A percentile compares a stretch with the other conserved stretches of the same genome.
These are phyloP conservation scores for Wickerhamiella lipophila DNA, from an alignment of 805 yeast species.

Conservation along the genomic window DNA sequence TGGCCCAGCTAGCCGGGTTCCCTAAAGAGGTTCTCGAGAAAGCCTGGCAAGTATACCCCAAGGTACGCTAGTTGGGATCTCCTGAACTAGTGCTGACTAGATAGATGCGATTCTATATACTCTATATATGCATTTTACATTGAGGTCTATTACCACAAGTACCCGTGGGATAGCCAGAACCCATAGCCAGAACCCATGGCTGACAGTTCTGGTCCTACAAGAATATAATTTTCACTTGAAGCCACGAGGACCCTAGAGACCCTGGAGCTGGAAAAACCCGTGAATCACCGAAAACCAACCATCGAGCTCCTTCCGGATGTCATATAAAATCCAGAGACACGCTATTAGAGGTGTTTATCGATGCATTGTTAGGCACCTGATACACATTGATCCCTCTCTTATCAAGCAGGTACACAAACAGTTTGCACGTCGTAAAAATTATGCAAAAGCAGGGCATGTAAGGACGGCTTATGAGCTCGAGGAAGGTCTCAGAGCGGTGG, in stretches of 20 bases:
- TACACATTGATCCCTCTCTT: constrained; percentile 3
- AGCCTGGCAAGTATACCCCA: not conserved
- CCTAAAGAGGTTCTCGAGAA: constrained; percentile 43
- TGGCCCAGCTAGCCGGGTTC: constrained; percentile 70
- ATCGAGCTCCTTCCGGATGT: no score
- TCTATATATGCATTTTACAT: no score
- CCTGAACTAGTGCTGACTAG: no score
- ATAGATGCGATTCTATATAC: no score
- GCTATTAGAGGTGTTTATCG: constrained; percentile 7
- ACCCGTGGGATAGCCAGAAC: no score
- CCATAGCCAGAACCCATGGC: no score
- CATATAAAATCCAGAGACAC: not conserved
- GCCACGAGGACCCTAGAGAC: no score
- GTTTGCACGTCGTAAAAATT: constrained; percentile 10
- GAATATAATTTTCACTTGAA: no score
- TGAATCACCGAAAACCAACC: no score
- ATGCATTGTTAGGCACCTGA: constrained; percentile 11
- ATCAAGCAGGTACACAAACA: constrained; percentile 7
- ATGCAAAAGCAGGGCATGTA: constrained; percentile 14
- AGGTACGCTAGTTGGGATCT: not conserved
- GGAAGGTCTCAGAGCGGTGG: constrained; percentile 13
- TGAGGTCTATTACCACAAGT: no score
- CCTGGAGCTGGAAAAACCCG: no score
- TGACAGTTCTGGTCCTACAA: no score
- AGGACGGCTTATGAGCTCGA: constrained; percentile 16